Percentiles rank a stretch among this genome's conserved stretches.
These are phyloP conservation scores for Penicillium fuscoglaucum DNA, from an alignment of 2,329 filamentous ascomycete species.

Conservation along the genomic window DNA sequence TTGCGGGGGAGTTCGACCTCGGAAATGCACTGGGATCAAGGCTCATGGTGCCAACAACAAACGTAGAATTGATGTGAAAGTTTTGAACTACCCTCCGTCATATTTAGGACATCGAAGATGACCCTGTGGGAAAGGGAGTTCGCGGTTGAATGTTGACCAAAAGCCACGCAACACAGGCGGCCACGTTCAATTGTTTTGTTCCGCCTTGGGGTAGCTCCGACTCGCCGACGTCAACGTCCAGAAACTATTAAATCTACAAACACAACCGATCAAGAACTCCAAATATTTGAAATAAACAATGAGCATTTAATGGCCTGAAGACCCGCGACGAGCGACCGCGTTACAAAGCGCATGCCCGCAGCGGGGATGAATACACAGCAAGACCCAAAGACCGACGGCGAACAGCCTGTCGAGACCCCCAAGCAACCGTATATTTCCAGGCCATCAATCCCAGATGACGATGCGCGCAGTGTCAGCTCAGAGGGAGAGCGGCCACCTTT, in stretches of 20 bases:
- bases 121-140: conserved; percentile 16
- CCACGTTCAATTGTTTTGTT: conserved; percentile 27
- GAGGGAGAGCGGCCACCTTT: conserved; percentile 47
- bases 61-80: conserved; percentile 24
- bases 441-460: conserved; percentile 18
- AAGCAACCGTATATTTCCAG: conserved; percentile 13
- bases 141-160: conserved; percentile 19
- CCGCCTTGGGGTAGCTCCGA: conserved; percentile 24
- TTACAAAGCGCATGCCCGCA: conserved; percentile 26
- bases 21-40: conserved; percentile 44
- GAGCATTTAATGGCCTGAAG: conserved; percentile 11
- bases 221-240: conserved; percentile 22
- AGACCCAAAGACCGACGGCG: conserved; percentile 15
- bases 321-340: conserved; percentile 22
- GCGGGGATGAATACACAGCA: conserved; percentile 25
- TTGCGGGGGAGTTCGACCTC: conserved; percentile 67
- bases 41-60: conserved; percentile 43
- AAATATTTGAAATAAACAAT: conserved; percentile 12
- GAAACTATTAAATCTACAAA: background rate
- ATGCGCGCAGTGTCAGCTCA: conserved; percentile 27
- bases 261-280: background rate
- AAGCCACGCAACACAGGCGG: conserved; percentile 26
- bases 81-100: conserved; percentile 33
- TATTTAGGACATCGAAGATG: conserved; percentile 34
- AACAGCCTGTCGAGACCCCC: conserved; percentile 13